Base-by-base conservation (phyloP, 208 protist genomes). In the Wallacemonas collosoma region DNA sequence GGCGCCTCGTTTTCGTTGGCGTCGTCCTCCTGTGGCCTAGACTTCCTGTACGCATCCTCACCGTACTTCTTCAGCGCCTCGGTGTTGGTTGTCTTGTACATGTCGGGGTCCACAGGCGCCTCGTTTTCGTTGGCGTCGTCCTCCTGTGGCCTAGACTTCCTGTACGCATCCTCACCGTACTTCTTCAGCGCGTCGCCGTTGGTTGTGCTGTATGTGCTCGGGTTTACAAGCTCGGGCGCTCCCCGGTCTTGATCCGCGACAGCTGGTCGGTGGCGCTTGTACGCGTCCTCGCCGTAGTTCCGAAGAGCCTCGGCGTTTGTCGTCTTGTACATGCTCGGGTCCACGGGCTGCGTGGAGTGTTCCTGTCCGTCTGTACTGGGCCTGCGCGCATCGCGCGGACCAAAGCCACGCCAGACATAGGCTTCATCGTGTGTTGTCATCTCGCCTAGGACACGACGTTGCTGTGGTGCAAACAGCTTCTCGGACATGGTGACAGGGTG, bases 31-130 rank as follows among this genome's bases (percentile, higher is more conserved):
- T 77, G 40, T 3, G 60, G 39, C 40, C n/a, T 12, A 3, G 2
- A 17, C 35, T n/a, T 68, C 51, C 68, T 73, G 62, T 84, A 81
- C 64, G 71, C 76, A 56, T 79, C 76, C 56, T 73, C 44, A 44
- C 77, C 79, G 61, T 80, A 80, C 17, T 66, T n/a, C 68, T 76
- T 83, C 64, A 83, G 89, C 36, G 50, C 75, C 17, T 89, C 78
- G 55, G 75, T 57, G 51, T 76, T 76, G 9, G 82, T 86, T 1
- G 78, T 88, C 54, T 78, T 84, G 88, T 83, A 93, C 79, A 87
- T 83, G 73, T 85, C 69, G 1, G 81, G 78, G 63, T 91, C 83
- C 2, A 84, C 75, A 47, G 77, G 71, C 17, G 54, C 76, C 8
- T 61, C 45, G 58, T 83, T 73, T 2, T 64, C 41, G 45, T 39